phyloP scores from a whole-genome alignment of 371 early-diverging fungal species.

The Rhizomucor pusillus region DNA sequence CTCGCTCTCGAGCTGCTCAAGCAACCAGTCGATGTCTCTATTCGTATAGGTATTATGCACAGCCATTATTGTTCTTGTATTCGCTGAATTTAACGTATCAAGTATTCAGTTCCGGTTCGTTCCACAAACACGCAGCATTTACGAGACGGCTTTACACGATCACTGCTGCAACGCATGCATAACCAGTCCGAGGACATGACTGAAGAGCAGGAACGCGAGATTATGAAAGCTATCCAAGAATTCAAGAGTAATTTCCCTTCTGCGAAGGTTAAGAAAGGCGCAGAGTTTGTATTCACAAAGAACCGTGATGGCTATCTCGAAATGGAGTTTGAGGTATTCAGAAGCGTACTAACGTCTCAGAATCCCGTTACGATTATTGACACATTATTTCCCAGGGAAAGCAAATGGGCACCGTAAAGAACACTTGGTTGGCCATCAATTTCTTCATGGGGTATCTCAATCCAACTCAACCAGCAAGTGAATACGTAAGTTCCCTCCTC shows the following conservation, averaged over 20 bases:
- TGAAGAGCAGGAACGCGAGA: slow-evolving; percentile 45
- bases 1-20: slow-evolving; percentile 33
- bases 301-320: slow-evolving; percentile 53
- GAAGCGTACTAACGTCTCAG: not conserved
- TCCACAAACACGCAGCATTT: slow-evolving; percentile 68
- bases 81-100: not conserved
- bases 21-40: slow-evolving; percentile 43
- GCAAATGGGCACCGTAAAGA: slow-evolving; percentile 49
- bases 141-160: slow-evolving; percentile 68
- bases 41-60: slow-evolving; percentile 43
- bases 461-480: slow-evolving; percentile 56
- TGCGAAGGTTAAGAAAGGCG: slow-evolving; percentile 56
- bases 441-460: slow-evolving; percentile 66
- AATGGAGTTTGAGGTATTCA: slow-evolving; percentile 55
- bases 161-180: slow-evolving; percentile 51
- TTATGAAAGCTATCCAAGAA: slow-evolving; percentile 53
- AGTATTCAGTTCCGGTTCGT: slow-evolving; percentile 48
- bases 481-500: slow-evolving; percentile 12
- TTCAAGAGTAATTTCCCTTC: slow-evolving; percentile 64
- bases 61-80: no score
- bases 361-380: not conserved
- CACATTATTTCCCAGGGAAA: slow-evolving; percentile 41
- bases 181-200: slow-evolving; percentile 29
- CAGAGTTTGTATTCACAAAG: slow-evolving; percentile 64
- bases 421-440: slow-evolving; percentile 60